Evolutionary conservation across 2,329 filamentous ascomycete species (phyloP).

Genomic region (Aspergillus quadrilineatus): DNA sequence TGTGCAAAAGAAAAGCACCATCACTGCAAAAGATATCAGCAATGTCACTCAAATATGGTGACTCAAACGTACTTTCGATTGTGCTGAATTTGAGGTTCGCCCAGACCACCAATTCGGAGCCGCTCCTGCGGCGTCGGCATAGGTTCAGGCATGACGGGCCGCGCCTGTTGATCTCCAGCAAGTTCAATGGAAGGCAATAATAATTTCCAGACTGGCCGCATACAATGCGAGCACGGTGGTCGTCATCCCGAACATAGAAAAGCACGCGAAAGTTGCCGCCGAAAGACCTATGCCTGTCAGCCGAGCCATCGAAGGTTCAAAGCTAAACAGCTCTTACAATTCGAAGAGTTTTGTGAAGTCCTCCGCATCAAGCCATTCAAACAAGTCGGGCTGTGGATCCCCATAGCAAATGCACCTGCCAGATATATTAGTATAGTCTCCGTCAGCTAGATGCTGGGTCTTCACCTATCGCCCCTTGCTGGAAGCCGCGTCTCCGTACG

Average conservation of each 20-base stretch:
- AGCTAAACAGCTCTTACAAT: slow-evolving; percentile 30
- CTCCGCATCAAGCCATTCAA: slow-evolving; percentile 31
- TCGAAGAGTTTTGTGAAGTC: slow-evolving; percentile 41
- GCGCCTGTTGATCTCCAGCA: slow-evolving; percentile 39
- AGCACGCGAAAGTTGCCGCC: slow-evolving; percentile 42
- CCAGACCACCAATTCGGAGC: slow-evolving; percentile 51
- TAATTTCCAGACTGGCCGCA: slow-evolving; percentile 50
- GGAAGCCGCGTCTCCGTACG: slow-evolving; percentile 31
- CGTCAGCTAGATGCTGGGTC: neutral
- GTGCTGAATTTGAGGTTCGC: slow-evolving; percentile 54
- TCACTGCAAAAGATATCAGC: slow-evolving; percentile 36
- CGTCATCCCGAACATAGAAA: slow-evolving; percentile 53
- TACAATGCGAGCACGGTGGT: slow-evolving; percentile 55
- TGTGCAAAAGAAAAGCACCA: slow-evolving; percentile 59
- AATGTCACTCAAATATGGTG: neutral
- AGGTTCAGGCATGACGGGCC: slow-evolving; percentile 42
- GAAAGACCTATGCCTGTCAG: neutral
- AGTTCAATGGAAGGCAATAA: slow-evolving; percentile 53
- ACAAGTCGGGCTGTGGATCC: slow-evolving; percentile 27
- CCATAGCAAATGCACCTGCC: slow-evolving; percentile 39
- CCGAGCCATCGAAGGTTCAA: neutral
- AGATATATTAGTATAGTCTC: slow-evolving; percentile 1
- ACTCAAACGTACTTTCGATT: slow-evolving; percentile 50
- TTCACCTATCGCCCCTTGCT: slow-evolving; percentile 33
- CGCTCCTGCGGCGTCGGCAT: slow-evolving; percentile 36